Evolutionary conservation across 495 filamentous ascomycete species (phyloP), one percentile per base, ranked within the genome.

Genomic region (Penicillium alfredii): DNA sequence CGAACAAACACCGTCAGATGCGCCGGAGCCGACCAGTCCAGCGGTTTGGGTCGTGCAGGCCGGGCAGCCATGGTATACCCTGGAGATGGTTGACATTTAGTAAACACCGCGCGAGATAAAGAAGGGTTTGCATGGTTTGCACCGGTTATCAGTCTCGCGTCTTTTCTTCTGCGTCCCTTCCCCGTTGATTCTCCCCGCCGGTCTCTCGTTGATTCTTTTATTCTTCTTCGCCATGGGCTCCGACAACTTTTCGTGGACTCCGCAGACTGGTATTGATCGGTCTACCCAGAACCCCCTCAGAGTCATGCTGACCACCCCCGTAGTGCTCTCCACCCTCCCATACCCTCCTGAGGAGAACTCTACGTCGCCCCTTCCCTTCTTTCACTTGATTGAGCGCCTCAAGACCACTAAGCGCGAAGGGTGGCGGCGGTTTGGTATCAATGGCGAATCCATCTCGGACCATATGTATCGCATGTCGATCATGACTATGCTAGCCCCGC

Each of bases 381-480:
- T 98, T 53, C 92, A 98, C 65, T 66, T 95, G 39, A 76, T 98
- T 30, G 83, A 89, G 65, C 82, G 84, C 20, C 73, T 98, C 8
- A 98, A 98, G 77, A 94, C 88, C 9, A 93, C 80, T 37, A 90
- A 89, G 55, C 84, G 92, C 42, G 93, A 95, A 64, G 92, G 92
- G 33, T 98, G 92, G 92, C 80, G 81, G 41, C 80, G 89, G 21
- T 93, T 95, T 54, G 78, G 75, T 28, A 86, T 97, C 55, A 50
- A 75, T 37, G 64, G 62, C 42, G 92, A 98, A 63, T 92, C 85
- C 1, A 95, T 98, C 59, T 75, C 87, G 16, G 92, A 98, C 64
- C 92, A 98, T 70, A 98, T 98, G 92, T 97, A 98, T 64, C 86
- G 92, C 55, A 98, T 98, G 92, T 87, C 89, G 31, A 78, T 98